Percentiles rank a stretch among this genome's conserved stretches.
Evolutionary conservation across 176 grass and related monocot species (phyloP).

Genomic region (Urochloa ruziziensis): DNA sequence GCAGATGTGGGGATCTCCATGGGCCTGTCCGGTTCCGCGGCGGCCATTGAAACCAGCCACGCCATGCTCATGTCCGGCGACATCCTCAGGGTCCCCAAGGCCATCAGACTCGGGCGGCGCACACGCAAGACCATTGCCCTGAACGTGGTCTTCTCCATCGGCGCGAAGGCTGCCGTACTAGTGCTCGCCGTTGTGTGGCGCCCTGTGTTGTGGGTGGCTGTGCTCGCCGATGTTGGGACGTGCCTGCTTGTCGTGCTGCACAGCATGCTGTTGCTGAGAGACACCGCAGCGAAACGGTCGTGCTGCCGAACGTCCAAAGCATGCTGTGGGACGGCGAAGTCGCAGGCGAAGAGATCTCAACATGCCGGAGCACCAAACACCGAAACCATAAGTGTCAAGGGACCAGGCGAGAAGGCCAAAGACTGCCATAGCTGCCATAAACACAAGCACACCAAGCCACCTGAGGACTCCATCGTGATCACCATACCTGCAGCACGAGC

Average conservation of each 20-base stretch:
- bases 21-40: slow-evolving; percentile 64
- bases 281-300: background rate
- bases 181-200: slow-evolving; percentile 38
- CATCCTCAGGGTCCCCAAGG: slow-evolving; percentile 44
- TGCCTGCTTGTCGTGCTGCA: slow-evolving; percentile 65
- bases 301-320: background rate
- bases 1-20: slow-evolving; percentile 68
- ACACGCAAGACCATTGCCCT: slow-evolving; percentile 24
- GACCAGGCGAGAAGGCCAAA: background rate
- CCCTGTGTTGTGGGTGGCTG: slow-evolving; percentile 62
- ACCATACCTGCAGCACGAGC: background rate
- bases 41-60: slow-evolving; percentile 65
- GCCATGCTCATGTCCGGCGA: slow-evolving; percentile 75
- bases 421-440: background rate
- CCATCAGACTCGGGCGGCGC: slow-evolving; percentile 40
- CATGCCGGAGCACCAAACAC: background rate
- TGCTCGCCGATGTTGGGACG: slow-evolving; percentile 70
- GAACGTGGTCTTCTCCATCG: slow-evolving; percentile 47
- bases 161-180: slow-evolving; percentile 35
- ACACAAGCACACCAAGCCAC: background rate
- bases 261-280: slow-evolving; percentile 55
- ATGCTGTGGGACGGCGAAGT: slow-evolving; percentile 24
- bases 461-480: slow-evolving; percentile 12
- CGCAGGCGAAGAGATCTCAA: slow-evolving; percentile 1
- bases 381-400: background rate